Percentiles rank a stretch among this genome's conserved stretches.
Evolutionary conservation across 1,139 yeast genomes (phyloP).

Genomic region (Arxiozyma slooffiae): DNA sequence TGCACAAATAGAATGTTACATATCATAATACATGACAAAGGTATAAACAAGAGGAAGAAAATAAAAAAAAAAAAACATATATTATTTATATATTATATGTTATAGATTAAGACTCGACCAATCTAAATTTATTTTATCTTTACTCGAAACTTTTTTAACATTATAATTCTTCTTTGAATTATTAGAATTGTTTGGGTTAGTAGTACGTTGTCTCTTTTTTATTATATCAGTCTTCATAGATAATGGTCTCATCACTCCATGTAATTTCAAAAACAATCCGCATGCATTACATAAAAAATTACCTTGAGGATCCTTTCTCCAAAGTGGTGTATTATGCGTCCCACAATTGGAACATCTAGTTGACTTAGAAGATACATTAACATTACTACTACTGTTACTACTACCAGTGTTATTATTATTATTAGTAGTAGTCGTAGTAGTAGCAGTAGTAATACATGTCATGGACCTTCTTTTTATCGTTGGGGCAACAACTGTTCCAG

Average conservation of each 20-base stretch:
- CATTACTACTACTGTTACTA: background rate
- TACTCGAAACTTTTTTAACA: conserved; percentile 2
- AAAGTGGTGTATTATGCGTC: conserved; percentile 86
- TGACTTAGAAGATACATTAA: background rate
- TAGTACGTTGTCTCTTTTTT: conserved; percentile 53
- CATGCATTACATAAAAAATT: conserved; percentile 93
- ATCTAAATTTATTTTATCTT: conserved; percentile 5
- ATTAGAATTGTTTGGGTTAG: conserved; percentile 4
- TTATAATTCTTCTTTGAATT: background rate
- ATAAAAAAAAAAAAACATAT: no score
- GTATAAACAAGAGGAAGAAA: no score
- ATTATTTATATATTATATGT: no score
- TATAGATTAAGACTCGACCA: conserved; percentile 4
- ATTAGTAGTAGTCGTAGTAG: background rate
- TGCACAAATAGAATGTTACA: no score
- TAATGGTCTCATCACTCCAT: conserved; percentile 88
- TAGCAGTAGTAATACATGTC: background rate
- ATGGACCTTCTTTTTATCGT: background rate
- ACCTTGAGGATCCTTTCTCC: conserved; percentile 91
- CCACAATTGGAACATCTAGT: conserved; percentile 70
- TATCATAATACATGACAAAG: no score
- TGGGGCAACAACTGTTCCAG: background rate
- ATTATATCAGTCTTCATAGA: conserved; percentile 87
- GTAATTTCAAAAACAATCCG: conserved; percentile 80
- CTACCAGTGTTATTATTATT: background rate